phyloP scores from a whole-genome alignment of 768 basidiomycete species.

The Termitomyces titanicus region DNA sequence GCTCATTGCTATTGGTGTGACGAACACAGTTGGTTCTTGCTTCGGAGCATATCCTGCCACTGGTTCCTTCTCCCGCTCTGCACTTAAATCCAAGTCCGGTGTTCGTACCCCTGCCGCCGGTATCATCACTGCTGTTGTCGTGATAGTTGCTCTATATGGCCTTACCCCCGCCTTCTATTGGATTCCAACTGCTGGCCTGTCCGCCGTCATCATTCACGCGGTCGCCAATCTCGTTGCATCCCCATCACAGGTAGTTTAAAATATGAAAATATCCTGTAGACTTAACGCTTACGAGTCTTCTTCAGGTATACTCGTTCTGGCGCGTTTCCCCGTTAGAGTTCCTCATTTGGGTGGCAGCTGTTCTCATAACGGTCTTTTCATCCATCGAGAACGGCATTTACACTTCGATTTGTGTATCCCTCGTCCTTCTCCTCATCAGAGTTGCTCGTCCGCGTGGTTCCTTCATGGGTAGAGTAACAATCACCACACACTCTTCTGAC shows the following conservation, averaged over 20 bases:
- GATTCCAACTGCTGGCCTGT: slow-evolving; percentile 79
- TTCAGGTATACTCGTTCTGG: slow-evolving; percentile 86
- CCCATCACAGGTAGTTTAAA: slow-evolving; percentile 49
- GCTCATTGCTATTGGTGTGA: slow-evolving; percentile 95
- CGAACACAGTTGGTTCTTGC: slow-evolving; percentile 85
- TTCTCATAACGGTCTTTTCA: slow-evolving; percentile 89
- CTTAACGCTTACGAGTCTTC: neutral
- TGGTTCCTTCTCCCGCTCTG: slow-evolving; percentile 98
- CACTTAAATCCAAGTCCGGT: slow-evolving; percentile 92
- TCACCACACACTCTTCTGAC: slow-evolving; percentile 40
- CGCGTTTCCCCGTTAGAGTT: slow-evolving; percentile 91
- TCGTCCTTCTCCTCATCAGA: slow-evolving; percentile 78
- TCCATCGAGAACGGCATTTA: slow-evolving; percentile 93
- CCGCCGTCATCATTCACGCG: slow-evolving; percentile 93
- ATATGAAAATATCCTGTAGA: neutral
- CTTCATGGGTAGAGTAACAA: slow-evolving; percentile 84
- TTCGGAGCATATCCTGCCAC: slow-evolving; percentile 96
- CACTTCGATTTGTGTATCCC: slow-evolving; percentile 76
- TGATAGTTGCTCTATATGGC: slow-evolving; percentile 92
- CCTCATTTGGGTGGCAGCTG: slow-evolving; percentile 83
- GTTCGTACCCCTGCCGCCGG: slow-evolving; percentile 96
- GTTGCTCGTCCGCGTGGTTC: slow-evolving; percentile 84
- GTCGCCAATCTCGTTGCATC: slow-evolving; percentile 85
- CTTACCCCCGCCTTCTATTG: slow-evolving; percentile 91
- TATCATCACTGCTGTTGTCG: slow-evolving; percentile 78